Base-by-base conservation (phyloP, 345 rosid species). In the Hevea brasiliensis region DNA sequence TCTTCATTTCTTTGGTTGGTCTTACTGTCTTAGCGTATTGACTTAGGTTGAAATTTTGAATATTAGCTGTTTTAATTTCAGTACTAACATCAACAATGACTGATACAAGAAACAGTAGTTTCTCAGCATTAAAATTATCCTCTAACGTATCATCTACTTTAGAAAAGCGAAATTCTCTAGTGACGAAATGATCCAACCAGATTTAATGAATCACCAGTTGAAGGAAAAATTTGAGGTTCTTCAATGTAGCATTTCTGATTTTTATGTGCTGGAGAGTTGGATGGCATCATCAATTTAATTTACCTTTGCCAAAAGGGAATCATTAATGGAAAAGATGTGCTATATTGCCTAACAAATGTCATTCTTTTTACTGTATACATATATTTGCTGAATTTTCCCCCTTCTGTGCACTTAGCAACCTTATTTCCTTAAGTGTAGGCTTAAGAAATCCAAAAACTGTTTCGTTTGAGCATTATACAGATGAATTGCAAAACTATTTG, bases 401-500 rank as follows among this genome's bases (percentile, higher is more conserved):
- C 11, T 54, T 41, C 47, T 21, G 5, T 54, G 40, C 50, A 15
- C 70, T 59, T 40, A 62, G 10, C 14, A 35, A 67, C 45, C 44
- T 66, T 68, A 6, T 11, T 55, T 44, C 48, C 48, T 12, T 3
- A 60, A 55, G 40, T 80, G 75, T 72, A 89, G 93, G 91, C 68
- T 85, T 70, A 44, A 63, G 77, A 70, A 70, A 80, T 75, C 90
- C 93, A 0, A 75, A 76, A 66, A 89, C 89, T 61, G 26, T 83
- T 40, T 89, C 91, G 23, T 75, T 84, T 74, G 74, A 77, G 7
- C 82, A 62, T 35, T 66, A 76, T 40, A 58, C 50, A 20, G 77
- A 73, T 78, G 88, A 77, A 74, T 76, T 27, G 41, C 77, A 65
- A 26, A 75, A 55, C 48, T 66, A 76, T 18, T 66, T 79, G 69